These are phyloP conservation scores for Ampelocalamus luodianensis DNA, from an alignment of 176 grass and related monocot species.

Conservation along the genomic window DNA sequence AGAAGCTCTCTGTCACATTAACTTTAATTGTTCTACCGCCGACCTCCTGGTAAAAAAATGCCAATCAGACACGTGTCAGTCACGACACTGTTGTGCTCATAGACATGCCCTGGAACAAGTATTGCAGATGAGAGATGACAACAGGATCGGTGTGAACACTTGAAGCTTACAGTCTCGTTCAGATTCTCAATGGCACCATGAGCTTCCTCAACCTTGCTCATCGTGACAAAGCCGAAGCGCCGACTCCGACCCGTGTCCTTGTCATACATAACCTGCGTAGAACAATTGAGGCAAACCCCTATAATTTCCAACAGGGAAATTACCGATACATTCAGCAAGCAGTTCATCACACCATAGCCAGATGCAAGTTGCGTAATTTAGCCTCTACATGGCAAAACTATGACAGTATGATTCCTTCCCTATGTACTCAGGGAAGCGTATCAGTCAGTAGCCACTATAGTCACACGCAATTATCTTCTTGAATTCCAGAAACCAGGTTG, in stretches of 20 bases:
- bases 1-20: slow-evolving; percentile 85
- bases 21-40: slow-evolving; percentile 86
- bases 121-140: slow-evolving; percentile 14
- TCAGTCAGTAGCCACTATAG: too few relatives aligned
- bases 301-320: neutral
- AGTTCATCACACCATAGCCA: neutral
- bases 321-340: neutral
- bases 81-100: neutral
- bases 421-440: too few relatives aligned
- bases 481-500: too few relatives aligned
- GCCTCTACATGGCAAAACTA: neutral
- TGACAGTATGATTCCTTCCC: neutral
- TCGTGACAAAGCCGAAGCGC: slow-evolving; percentile 94
- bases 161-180: slow-evolving; percentile 69
- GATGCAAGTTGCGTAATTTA: neutral
- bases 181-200: slow-evolving; percentile 67
- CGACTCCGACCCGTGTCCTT: slow-evolving; percentile 90
- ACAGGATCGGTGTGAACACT: neutral
- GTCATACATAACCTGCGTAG: slow-evolving; percentile 92
- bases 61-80: neutral
- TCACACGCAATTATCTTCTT: too few relatives aligned
- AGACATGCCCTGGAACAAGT: neutral
- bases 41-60: slow-evolving; percentile 68
- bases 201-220: slow-evolving; percentile 67
- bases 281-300: slow-evolving; percentile 10